phyloP scores from a whole-genome alignment of 768 basidiomycete genomes.

The Termitomyces sp. region DNA sequence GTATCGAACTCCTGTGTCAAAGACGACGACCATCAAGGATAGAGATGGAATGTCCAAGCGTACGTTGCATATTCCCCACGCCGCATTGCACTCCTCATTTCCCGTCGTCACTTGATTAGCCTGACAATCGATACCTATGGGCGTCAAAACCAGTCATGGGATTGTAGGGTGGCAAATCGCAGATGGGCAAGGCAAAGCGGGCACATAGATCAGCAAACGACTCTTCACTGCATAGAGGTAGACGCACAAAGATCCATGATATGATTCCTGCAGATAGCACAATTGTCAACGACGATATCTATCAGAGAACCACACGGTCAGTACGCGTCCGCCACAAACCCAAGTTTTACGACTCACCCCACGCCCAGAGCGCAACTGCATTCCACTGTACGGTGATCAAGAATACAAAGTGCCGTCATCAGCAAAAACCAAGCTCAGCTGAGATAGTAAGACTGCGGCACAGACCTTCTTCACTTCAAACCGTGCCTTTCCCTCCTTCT shows the following conservation, averaged over 20 bases:
- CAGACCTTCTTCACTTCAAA: constrained; percentile 99
- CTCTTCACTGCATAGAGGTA: background rate
- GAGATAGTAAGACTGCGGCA: background rate
- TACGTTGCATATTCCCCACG: constrained; percentile 99
- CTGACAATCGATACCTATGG: constrained; percentile 95
- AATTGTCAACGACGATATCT: constrained; percentile 99
- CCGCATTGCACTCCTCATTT: constrained; percentile 96
- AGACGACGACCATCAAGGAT: background rate
- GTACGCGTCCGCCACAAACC: background rate
- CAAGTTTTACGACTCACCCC: constrained; percentile 56
- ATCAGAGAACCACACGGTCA: background rate
- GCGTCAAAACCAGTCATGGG: background rate
- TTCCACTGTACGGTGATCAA: constrained; percentile 74
- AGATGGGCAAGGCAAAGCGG: background rate
- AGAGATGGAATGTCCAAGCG: constrained; percentile 16
- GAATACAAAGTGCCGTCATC: constrained; percentile 7
- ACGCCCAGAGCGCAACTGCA: constrained; percentile 97
- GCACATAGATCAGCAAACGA: background rate
- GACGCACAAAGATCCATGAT: constrained; percentile 98
- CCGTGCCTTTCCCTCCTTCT: constrained; percentile 69
- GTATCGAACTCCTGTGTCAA: background rate
- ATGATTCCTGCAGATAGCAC: constrained; percentile 99
- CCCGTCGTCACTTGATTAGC: constrained; percentile 97
- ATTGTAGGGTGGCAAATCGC: background rate
- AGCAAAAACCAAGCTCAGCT: background rate